These are phyloP conservation scores for Isatis tinctoria DNA, from an alignment of 345 rosid species.

Conservation along the genomic window DNA sequence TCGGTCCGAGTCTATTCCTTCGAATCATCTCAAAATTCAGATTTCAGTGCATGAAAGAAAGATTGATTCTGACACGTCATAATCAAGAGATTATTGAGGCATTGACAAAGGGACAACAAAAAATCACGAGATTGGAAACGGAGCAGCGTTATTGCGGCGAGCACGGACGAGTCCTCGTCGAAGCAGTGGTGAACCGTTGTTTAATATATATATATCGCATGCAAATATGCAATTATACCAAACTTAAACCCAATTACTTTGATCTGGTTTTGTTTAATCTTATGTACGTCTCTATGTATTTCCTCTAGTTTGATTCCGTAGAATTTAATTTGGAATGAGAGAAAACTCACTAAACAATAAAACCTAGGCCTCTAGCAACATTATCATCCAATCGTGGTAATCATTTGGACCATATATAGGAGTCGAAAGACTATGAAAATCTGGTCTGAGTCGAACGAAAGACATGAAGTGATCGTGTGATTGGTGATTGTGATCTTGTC, in stretches of 20 bases:
- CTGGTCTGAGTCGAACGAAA: not conserved
- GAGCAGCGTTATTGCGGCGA: too few relatives aligned
- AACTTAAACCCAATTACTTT: not conserved
- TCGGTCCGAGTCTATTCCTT: not conserved
- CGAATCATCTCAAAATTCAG: not conserved
- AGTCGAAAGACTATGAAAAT: not conserved
- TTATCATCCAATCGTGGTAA: not conserved
- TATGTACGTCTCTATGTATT: too few relatives aligned
- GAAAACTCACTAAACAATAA: not conserved
- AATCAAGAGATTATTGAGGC: too few relatives aligned
- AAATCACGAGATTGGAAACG: too few relatives aligned
- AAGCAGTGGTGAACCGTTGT: too few relatives aligned
- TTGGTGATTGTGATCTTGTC: not conserved
- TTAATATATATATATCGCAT: too few relatives aligned
- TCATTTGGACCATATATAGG: not conserved
- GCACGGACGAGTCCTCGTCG: too few relatives aligned
- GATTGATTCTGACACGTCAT: too few relatives aligned
- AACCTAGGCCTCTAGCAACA: not conserved
- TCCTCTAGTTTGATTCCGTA: too few relatives aligned
- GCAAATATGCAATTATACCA: too few relatives aligned
- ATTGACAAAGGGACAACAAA: too few relatives aligned
- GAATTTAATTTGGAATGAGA: not conserved
- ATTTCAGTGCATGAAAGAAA: not conserved
- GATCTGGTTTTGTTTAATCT: not conserved
- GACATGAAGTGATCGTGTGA: slow-evolving; percentile 18